Evolutionary conservation across 495 filamentous ascomycete genomes (phyloP).

Genomic region (Penicillium arizonense): DNA sequence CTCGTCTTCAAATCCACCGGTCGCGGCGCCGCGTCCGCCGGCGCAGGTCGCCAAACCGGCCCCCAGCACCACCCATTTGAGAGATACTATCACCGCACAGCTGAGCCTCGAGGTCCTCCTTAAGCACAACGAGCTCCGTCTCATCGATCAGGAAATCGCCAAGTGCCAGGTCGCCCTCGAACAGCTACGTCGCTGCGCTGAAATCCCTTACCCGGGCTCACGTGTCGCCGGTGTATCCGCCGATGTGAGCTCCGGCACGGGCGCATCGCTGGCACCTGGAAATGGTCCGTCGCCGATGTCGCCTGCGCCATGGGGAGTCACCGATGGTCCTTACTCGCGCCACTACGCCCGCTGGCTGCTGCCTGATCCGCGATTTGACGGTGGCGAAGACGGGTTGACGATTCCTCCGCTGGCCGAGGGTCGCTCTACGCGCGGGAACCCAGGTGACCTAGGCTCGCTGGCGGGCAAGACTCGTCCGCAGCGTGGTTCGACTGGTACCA

Average conservation of each 20-base stretch:
- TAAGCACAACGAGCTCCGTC: conserved; percentile 89
- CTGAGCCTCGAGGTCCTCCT: conserved; percentile 88
- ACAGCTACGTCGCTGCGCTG: conserved; percentile 85
- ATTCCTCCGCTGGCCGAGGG: conserved; percentile 45
- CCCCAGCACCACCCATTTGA: conserved; percentile 44
- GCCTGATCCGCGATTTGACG: conserved; percentile 84
- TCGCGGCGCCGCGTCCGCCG: conserved; percentile 11
- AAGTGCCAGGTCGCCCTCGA: conserved; percentile 96
- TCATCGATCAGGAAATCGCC: conserved; percentile 94
- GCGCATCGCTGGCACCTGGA: conserved; percentile 58
- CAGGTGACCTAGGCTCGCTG: conserved; percentile 52
- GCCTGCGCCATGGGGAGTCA: conserved; percentile 82
- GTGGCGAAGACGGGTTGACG: conserved; percentile 40
- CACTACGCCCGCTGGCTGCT: conserved; percentile 96
- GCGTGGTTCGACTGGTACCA: conserved; percentile 56
- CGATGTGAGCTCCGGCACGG: conserved; percentile 68
- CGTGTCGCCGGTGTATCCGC: conserved; percentile 57
- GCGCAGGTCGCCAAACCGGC: conserved; percentile 23
- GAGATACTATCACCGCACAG: conserved; percentile 76
- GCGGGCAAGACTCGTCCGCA: conserved; percentile 62
- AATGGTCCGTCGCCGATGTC: conserved; percentile 58
- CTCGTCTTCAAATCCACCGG: conserved; percentile 9
- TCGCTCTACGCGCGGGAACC: conserved; percentile 72
- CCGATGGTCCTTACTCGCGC: conserved; percentile 85
- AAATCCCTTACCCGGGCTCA: conserved; percentile 82